Evolutionary conservation across 2,329 filamentous ascomycete genomes (phyloP).

Genomic region (Nemania sp.): DNA sequence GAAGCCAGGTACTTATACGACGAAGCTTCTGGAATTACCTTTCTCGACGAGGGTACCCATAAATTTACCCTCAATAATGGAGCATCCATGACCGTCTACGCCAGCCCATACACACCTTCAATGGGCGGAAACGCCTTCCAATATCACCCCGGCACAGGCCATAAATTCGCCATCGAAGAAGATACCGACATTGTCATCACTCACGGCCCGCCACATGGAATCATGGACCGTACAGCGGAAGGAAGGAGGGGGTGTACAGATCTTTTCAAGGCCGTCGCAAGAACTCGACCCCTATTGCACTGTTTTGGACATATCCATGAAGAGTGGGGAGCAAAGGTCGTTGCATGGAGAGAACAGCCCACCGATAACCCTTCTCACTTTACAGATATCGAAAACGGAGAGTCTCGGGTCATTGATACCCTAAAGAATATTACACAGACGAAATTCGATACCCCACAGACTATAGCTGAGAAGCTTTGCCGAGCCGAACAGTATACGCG

Average conservation of each 20-base stretch:
- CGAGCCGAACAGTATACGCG: slow-evolving; percentile 22
- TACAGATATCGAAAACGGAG: slow-evolving; percentile 58
- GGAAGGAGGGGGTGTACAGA: slow-evolving; percentile 56
- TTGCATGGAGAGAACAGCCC: slow-evolving; percentile 47
- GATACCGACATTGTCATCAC: slow-evolving; percentile 64
- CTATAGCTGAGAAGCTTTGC: slow-evolving; percentile 3
- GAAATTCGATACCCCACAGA: slow-evolving; percentile 39
- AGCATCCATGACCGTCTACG: slow-evolving; percentile 62
- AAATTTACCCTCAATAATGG: slow-evolving; percentile 63
- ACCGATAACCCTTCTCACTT: slow-evolving; percentile 61
- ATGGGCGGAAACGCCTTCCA: slow-evolving; percentile 7
- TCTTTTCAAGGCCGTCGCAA: slow-evolving; percentile 60
- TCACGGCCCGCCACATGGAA: slow-evolving; percentile 63
- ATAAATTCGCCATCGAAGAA: slow-evolving; percentile 54
- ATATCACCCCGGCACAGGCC: slow-evolving; percentile 19
- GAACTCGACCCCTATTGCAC: slow-evolving; percentile 30
- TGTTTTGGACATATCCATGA: slow-evolving; percentile 23
- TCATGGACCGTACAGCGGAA: slow-evolving; percentile 59
- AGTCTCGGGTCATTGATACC: slow-evolving; percentile 53
- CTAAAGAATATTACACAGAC: slow-evolving; percentile 48
- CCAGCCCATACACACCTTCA: slow-evolving; percentile 65
- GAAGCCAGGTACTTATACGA: slow-evolving; percentile 56
- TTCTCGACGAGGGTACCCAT: slow-evolving; percentile 65
- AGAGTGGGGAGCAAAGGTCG: slow-evolving; percentile 51
- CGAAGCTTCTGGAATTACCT: slow-evolving; percentile 57